Evolutionary conservation across 345 rosid species (phyloP).

Genomic region (Pistacia atlantica): DNA sequence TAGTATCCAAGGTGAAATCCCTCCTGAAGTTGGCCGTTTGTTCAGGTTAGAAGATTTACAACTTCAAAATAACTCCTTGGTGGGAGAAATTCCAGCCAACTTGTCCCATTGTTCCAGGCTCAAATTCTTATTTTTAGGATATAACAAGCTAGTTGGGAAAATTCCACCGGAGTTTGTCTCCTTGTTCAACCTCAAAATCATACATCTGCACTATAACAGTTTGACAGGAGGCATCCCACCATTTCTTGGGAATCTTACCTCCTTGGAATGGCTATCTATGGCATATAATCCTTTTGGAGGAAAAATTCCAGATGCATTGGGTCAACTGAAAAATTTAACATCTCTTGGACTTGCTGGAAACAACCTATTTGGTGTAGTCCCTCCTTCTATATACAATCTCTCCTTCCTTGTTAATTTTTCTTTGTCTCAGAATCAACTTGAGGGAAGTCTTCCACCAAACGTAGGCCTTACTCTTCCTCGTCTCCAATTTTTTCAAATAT

Average conservation of each 20-base stretch:
- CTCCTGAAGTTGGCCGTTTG: conserved; percentile 3
- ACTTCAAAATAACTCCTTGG: background rate
- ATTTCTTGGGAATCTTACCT: conserved; percentile 27
- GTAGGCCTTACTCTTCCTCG: too few species aligned
- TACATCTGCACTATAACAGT: background rate
- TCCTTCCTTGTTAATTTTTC: too few species aligned
- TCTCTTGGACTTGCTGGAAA: conserved; percentile 2
- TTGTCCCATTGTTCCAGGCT: conserved; percentile 18
- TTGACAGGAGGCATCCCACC: conserved; percentile 16
- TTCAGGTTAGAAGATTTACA: background rate
- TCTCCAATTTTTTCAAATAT: too few species aligned
- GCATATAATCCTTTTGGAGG: background rate
- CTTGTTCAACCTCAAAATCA: background rate
- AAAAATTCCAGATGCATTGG: conserved; percentile 6
- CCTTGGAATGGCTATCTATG: background rate
- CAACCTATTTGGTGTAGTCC: conserved; percentile 9
- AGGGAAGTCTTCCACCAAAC: too few species aligned
- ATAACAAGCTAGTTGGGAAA: conserved; percentile 18
- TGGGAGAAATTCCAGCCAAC: conserved; percentile 18
- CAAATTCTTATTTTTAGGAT: background rate
- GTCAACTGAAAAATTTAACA: conserved; percentile 8
- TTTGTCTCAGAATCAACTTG: too few species aligned
- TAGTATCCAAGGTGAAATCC: conserved; percentile 12
- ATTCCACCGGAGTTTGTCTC: conserved; percentile 14
- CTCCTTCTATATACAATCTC: background rate